Conservation (phyloP, 805 yeast genomes). For the Hanseniaspora lachancei region DNA sequence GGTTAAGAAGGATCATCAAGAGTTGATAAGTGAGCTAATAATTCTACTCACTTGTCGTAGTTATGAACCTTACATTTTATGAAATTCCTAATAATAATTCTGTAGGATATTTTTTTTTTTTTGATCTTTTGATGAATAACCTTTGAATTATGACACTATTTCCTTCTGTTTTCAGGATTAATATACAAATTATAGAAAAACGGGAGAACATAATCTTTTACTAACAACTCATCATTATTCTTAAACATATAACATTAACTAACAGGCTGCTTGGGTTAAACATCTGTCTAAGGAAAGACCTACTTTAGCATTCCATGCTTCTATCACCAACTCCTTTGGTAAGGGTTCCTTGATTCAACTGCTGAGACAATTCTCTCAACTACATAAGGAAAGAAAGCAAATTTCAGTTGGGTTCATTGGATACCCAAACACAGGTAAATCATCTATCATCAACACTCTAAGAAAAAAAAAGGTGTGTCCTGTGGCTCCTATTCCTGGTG, state of each 20-base stretch:
- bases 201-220: conserved; percentile 15
- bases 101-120: background rate
- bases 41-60: conserved; percentile 49
- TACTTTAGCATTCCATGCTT: conserved; percentile 94
- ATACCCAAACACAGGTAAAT: conserved; percentile 96
- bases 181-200: background rate
- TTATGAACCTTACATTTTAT: conserved; percentile 65
- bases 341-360: conserved; percentile 91
- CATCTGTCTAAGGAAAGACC: conserved; percentile 84
- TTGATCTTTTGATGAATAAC: conserved; percentile 9
- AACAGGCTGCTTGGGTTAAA: conserved; percentile 96
- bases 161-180: no score
- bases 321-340: conserved; percentile 94
- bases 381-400: conserved; percentile 88
- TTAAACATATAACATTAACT: conserved; percentile 24
- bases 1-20: conserved; percentile 44
- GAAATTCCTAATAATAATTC: no score
- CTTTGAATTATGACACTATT: conserved; percentile 12
- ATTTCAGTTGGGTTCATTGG: conserved; percentile 96
- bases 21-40: conserved; percentile 47
- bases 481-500: conserved; percentile 98
- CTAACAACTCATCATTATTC: conserved; percentile 15
- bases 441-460: conserved; percentile 85
- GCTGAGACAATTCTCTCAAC: conserved; percentile 78
- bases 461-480: conserved; percentile 90